Conservation (phyloP, 345 rosid species). For the Nephelium lappaceum region DNA sequence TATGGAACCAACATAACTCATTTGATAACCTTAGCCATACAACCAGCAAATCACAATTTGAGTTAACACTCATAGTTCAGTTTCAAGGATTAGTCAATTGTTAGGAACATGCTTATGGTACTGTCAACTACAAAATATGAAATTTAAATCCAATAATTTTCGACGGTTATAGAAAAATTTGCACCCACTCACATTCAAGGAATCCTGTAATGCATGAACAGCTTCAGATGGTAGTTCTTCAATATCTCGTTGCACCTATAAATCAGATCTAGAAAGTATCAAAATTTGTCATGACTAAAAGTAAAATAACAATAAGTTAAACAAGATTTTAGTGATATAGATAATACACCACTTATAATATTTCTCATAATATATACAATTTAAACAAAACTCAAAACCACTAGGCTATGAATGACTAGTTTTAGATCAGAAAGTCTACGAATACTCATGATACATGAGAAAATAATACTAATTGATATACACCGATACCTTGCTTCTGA, state of each 20-base stretch:
- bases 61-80: constrained; percentile 5
- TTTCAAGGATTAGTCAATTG: not conserved
- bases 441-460: constrained; percentile 3
- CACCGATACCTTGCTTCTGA: constrained; percentile 93
- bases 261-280: constrained; percentile 23
- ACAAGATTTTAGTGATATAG: constrained; percentile 4
- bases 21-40: not conserved
- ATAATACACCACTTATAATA: not conserved
- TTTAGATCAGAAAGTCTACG: not conserved
- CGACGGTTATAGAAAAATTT: constrained; percentile 8
- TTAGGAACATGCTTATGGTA: not conserved
- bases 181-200: constrained; percentile 69
- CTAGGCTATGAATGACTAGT: not conserved
- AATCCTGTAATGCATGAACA: constrained; percentile 73
- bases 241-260: constrained; percentile 94
- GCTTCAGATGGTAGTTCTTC: constrained; percentile 98
- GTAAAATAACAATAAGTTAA: constrained; percentile 1
- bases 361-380: not conserved
- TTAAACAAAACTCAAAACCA: not conserved
- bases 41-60: not conserved
- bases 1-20: not conserved
- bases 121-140: not conserved
- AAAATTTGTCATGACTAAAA: constrained; percentile 8
- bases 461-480: constrained; percentile 1
- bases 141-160: constrained; percentile 13